phyloP scores from a whole-genome alignment of 352 stramenopile species.

The Plasmopara halstedii region DNA sequence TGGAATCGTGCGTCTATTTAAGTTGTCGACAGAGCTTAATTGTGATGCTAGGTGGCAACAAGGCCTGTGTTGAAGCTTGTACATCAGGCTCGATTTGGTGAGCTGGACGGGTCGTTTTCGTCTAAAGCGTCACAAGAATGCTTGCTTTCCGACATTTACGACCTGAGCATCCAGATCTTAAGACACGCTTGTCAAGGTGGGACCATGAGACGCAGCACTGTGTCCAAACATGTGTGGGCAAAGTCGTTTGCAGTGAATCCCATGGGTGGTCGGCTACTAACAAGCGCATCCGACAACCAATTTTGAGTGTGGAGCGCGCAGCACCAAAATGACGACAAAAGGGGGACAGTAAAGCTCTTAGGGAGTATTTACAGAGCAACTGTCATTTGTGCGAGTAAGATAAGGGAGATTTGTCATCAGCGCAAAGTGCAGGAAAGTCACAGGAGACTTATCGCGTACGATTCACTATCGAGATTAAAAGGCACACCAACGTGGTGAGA shows the following conservation, averaged over 20 bases:
- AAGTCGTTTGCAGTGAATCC: slow-evolving; percentile 85
- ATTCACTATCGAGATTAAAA: slow-evolving; percentile 79
- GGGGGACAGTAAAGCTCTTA: slow-evolving; percentile 44
- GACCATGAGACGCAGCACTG: slow-evolving; percentile 92
- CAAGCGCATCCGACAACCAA: slow-evolving; percentile 77
- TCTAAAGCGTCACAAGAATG: slow-evolving; percentile 90
- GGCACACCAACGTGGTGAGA: slow-evolving; percentile 86
- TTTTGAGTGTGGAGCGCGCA: slow-evolving; percentile 65
- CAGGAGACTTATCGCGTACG: slow-evolving; percentile 88
- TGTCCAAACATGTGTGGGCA: slow-evolving; percentile 89
- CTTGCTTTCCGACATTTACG: slow-evolving; percentile 61
- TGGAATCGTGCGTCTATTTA: slow-evolving; percentile 71
- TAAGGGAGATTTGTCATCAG: slow-evolving; percentile 56
- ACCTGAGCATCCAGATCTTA: slow-evolving; percentile 82
- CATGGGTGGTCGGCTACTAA: slow-evolving; percentile 55
- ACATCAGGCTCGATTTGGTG: slow-evolving; percentile 82
- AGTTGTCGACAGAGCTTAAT: slow-evolving; percentile 65
- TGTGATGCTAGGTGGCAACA: slow-evolving; percentile 88
- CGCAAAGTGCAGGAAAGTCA: slow-evolving; percentile 78
- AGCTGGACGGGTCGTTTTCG: slow-evolving; percentile 85
- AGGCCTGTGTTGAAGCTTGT: slow-evolving; percentile 64
- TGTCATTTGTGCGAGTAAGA: slow-evolving; percentile 54
- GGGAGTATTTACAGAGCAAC: slow-evolving; percentile 72
- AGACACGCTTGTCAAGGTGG: slow-evolving; percentile 92
- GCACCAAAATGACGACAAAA: slow-evolving; percentile 24